A percentile compares a stretch with the other conserved stretches of the same genome.
These are phyloP conservation scores for Leccinum pseudoinsigne DNA, from an alignment of 1,284 basidiomycete species.

Conservation along the genomic window DNA sequence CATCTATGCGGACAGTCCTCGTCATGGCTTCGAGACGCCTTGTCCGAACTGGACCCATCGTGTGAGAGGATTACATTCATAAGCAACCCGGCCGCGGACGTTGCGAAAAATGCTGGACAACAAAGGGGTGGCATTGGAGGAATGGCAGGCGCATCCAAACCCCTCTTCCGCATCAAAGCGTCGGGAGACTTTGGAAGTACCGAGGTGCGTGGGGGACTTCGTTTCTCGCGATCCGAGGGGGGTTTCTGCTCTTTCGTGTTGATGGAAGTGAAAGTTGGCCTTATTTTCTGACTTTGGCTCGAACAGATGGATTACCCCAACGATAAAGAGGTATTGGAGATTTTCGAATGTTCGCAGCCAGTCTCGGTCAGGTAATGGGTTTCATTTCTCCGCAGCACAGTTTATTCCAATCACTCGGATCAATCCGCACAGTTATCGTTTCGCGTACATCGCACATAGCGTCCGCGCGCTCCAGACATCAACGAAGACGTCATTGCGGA, in stretches of 20 bases:
- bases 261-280: neutral
- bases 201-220: slow-evolving; percentile 51
- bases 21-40: slow-evolving; percentile 88
- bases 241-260: neutral
- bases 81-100: slow-evolving; percentile 58
- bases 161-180: slow-evolving; percentile 75
- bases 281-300: slow-evolving; percentile 1
- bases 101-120: slow-evolving; percentile 10
- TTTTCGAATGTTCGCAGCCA: slow-evolving; percentile 72
- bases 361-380: slow-evolving; percentile 69
- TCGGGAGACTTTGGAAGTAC: slow-evolving; percentile 80
- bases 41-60: slow-evolving; percentile 86
- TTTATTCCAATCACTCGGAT: neutral
- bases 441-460: slow-evolving; percentile 68
- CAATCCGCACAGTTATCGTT: slow-evolving; percentile 66
- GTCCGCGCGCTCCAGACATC: slow-evolving; percentile 76
- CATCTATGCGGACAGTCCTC: slow-evolving; percentile 40
- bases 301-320: slow-evolving; percentile 92
- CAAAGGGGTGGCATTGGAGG: slow-evolving; percentile 3
- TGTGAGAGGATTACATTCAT: slow-evolving; percentile 83
- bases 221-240: neutral
- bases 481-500: slow-evolving; percentile 83
- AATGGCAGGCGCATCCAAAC: slow-evolving; percentile 34
- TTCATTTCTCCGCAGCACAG: neutral
- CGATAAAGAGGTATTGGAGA: slow-evolving; percentile 85